These are phyloP conservation scores for Zygosaccharomyces gambellarensis DNA, from an alignment of 805 yeast genomes.

Conservation along the genomic window DNA sequence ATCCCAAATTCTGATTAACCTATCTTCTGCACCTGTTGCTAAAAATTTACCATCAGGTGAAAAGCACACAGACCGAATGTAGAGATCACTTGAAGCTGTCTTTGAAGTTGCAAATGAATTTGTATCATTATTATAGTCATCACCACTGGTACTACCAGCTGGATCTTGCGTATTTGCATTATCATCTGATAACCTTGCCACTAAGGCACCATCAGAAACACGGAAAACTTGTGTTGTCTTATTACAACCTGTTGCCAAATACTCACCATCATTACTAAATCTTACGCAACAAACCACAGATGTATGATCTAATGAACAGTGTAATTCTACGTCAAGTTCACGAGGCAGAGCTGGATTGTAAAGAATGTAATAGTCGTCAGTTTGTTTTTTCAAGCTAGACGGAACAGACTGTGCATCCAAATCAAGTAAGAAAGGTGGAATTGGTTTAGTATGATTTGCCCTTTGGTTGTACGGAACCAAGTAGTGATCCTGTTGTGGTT, in stretches of 20 bases:
- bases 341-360: slow-evolving; percentile 84
- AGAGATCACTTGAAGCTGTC: slow-evolving; percentile 67
- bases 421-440: slow-evolving; percentile 76
- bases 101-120: slow-evolving; percentile 43
- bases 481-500: slow-evolving; percentile 29
- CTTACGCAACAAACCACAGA: slow-evolving; percentile 96
- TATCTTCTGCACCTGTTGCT: slow-evolving; percentile 93
- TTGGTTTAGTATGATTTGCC: slow-evolving; percentile 58
- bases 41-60: slow-evolving; percentile 90
- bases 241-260: slow-evolving; percentile 94
- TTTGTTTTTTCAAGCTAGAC: slow-evolving; percentile 73
- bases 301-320: slow-evolving; percentile 85
- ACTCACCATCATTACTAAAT: slow-evolving; percentile 86
- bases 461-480: slow-evolving; percentile 39
- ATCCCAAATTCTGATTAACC: slow-evolving; percentile 93
- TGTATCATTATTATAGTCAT: slow-evolving; percentile 34
- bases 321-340: slow-evolving; percentile 76
- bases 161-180: slow-evolving; percentile 31
- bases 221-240: slow-evolving; percentile 91
- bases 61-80: slow-evolving; percentile 92
- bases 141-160: slow-evolving; percentile 11
- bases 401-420: slow-evolving; percentile 74
- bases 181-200: slow-evolving; percentile 84
- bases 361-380: slow-evolving; percentile 78
- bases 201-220: slow-evolving; percentile 84